A percentile compares a stretch with the other conserved stretches of the same genome.
Conservation (phyloP, 2,329 filamentous ascomycete genomes). For the Pseudopyrenochaeta lycopersici region DNA sequence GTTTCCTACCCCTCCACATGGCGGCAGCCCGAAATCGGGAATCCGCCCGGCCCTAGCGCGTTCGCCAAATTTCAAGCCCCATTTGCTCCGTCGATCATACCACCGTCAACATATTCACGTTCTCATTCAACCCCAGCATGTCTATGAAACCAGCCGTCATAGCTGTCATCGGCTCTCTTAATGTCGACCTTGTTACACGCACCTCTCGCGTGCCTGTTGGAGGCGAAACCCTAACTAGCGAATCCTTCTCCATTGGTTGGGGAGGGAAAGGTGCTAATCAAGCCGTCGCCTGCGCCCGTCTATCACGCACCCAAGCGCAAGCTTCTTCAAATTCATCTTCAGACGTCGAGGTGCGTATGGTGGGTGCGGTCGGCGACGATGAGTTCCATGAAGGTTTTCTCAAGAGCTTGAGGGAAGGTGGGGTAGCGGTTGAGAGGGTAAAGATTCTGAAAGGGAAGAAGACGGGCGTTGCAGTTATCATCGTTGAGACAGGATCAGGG, state of each 20-base stretch:
- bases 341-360: slow-evolving; percentile 58
- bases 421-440: slow-evolving; percentile 53
- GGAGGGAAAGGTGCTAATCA: slow-evolving; percentile 98
- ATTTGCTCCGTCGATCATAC: not conserved
- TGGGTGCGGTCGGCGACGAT: slow-evolving; percentile 60
- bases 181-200: slow-evolving; percentile 90
- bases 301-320: slow-evolving; percentile 66
- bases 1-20: not conserved
- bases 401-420: slow-evolving; percentile 54
- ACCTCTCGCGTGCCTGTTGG: slow-evolving; percentile 83
- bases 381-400: slow-evolving; percentile 52
- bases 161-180: slow-evolving; percentile 89
- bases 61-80: not conserved
- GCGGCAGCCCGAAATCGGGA: not conserved
- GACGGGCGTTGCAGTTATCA: slow-evolving; percentile 60
- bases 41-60: not conserved
- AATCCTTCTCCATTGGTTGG: slow-evolving; percentile 78
- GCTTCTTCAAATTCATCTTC: slow-evolving; percentile 27
- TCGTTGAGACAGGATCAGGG: slow-evolving; percentile 58
- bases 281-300: slow-evolving; percentile 85
- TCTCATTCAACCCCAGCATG: slow-evolving; percentile 16
- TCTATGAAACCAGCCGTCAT: slow-evolving; percentile 62
- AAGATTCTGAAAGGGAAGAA: slow-evolving; percentile 53
- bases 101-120: not conserved
- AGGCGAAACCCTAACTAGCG: slow-evolving; percentile 87